Conservation (phyloP, 2,329 filamentous ascomycete genomes). For the Fusarium robinianum region DNA sequence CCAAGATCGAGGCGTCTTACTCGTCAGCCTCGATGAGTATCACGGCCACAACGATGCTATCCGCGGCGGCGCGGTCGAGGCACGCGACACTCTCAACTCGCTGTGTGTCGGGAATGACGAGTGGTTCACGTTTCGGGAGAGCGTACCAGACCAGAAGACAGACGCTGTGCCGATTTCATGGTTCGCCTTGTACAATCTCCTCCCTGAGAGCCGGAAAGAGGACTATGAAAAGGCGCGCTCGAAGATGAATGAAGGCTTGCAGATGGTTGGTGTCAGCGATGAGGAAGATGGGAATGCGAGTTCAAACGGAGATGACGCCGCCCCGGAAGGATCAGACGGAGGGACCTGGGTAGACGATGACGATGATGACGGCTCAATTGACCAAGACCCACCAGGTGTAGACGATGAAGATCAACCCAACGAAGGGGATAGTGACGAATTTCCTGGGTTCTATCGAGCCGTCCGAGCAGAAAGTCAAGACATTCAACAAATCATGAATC, state of each 20-base stretch:
- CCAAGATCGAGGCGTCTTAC: not conserved
- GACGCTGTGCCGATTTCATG: not conserved
- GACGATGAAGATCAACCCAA: not conserved
- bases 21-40: not conserved
- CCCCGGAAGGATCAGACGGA: too few relatives aligned
- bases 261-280: not conserved
- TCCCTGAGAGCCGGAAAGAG: not conserved
- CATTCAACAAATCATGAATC: not conserved
- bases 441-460: not conserved
- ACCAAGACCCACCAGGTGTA: too few relatives aligned
- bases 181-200: not conserved
- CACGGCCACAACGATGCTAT: not conserved
- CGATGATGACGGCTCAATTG: too few relatives aligned
- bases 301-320: not conserved
- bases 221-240: not conserved
- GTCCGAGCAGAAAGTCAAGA: not conserved
- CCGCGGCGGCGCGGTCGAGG: not conserved
- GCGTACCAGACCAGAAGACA: not conserved
- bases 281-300: not conserved
- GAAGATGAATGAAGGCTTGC: not conserved
- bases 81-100: not conserved
- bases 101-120: not conserved
- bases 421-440: not conserved
- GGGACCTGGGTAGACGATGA: too few relatives aligned
- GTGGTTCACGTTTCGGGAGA: not conserved